Evolutionary conservation across 805 yeast species (phyloP), one percentile per base, ranked within the genome.

Genomic region (Cyberlindnera suaveolens): DNA sequence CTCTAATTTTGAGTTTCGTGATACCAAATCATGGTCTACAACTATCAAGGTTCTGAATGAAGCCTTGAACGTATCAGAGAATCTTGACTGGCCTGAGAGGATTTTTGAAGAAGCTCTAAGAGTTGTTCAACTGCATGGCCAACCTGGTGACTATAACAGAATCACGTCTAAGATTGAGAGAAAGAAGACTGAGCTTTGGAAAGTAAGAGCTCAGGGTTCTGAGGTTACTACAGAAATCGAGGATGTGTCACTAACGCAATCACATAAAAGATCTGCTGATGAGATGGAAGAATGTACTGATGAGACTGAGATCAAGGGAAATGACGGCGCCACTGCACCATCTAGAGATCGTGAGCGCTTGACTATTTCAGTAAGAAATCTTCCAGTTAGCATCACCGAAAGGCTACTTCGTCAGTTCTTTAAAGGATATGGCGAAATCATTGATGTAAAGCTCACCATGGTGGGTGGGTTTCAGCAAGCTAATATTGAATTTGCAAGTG

Each of bases 401-500:
- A 45, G 51, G 3, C 66, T 67, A 4, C 39, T 84, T 1, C 41
- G 49, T 3, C 51, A 54, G 1, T 71, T 75, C 41, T 82, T 86
- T 55, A 46, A 59, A 32, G 83, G 77, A 23, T 85, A 90, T 61
- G 95, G 93, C 1, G 54, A 47, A 0, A 69, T 80, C 4, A 54
- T 61, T 30, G 68, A 68, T 15, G 49, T 77, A 1, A 60, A 56
- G 0, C 35, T 63, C 1, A 38, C 53, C 15, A 38, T 40, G 2
- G 42, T 37, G 3, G 54, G 42, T 3, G 53, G 42, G 1, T 46
- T 44, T 1, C 46, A 62, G 3, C 54, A 65, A 32, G 88, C 87
- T 0, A 65, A 73, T n/a, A 54, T 86, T 2, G 95, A 85, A 51
- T 79, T 84, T 49, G 45, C 66, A 0, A 57, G 55, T 3, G 72